phyloP scores from a whole-genome alignment of 257 asterid species.

The Ocimum tenuiflorum region DNA sequence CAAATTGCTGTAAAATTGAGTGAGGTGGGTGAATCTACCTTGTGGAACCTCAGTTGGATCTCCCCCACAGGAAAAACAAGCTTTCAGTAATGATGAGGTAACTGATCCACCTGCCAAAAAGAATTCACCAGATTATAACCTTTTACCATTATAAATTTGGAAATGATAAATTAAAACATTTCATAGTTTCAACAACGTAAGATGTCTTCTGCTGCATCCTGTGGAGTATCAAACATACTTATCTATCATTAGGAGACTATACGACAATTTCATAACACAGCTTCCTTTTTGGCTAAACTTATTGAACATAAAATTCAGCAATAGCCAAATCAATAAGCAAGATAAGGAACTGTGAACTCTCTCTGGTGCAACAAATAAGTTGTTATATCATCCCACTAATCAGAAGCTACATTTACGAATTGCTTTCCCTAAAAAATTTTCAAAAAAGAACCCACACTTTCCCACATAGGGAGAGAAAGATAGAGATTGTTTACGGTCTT shows the following conservation, averaged over 20 bases:
- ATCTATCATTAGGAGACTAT: neutral
- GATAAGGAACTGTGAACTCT: neutral
- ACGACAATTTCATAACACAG: neutral
- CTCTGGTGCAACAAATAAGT: neutral
- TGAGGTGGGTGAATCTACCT: conserved; percentile 43
- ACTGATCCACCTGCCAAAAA: conserved; percentile 56
- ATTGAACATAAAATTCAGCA: neutral
- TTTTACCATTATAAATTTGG: neutral
- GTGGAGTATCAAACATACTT: too few relatives aligned
- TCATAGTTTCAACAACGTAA: neutral
- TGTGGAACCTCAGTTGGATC: conserved; percentile 77
- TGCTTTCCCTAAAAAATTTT: neutral
- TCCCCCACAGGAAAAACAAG: conserved; percentile 85
- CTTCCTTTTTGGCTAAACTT: neutral
- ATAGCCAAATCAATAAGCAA: neutral
- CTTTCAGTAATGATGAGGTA: conserved; percentile 44
- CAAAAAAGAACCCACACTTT: too few relatives aligned
- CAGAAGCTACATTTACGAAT: neutral
- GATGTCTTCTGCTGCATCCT: too few relatives aligned
- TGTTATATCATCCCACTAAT: neutral
- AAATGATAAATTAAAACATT: neutral
- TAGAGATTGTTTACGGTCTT: conserved; percentile 46
- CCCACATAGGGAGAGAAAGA: conserved; percentile 9
- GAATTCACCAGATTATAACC: conserved; percentile 8
- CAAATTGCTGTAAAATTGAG: conserved; percentile 16